A percentile compares a stretch with the other conserved stretches of the same genome.
Conservation (phyloP, 2,329 filamentous ascomycete genomes). For the Diaporthe sp. region DNA sequence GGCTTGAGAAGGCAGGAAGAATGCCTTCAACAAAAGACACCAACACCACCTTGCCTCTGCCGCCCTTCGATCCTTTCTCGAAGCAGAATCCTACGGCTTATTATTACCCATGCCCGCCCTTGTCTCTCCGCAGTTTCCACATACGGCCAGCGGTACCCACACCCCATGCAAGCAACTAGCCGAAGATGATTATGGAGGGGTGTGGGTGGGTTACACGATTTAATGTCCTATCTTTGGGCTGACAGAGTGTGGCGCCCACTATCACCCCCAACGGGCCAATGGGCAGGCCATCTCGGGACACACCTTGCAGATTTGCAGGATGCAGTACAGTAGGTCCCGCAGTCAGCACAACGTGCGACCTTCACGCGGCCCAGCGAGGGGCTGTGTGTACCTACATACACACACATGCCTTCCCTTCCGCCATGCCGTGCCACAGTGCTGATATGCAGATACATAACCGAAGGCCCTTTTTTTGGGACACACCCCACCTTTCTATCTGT, state of each 20-base stretch:
- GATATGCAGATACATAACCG: conserved; percentile 9
- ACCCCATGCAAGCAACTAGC: conserved; percentile 13
- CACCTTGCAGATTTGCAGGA: conserved; percentile 20
- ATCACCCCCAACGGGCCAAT: conserved; percentile 17
- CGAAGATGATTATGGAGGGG: background rate
- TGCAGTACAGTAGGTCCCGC: conserved; percentile 35
- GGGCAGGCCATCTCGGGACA: background rate
- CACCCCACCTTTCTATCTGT: background rate
- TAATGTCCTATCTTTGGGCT: conserved; percentile 26
- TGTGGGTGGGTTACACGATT: conserved; percentile 10
- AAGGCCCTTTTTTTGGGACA: conserved; percentile 3
- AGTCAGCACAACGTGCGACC: conserved; percentile 36
- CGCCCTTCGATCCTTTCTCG: conserved; percentile 24
- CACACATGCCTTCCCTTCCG: background rate
- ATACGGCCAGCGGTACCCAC: background rate
- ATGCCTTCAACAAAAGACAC: background rate
- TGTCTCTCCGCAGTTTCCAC: conserved; percentile 20
- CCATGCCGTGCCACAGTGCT: conserved; percentile 8
- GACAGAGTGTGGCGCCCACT: conserved; percentile 14
- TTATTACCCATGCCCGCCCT: background rate
- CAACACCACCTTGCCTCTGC: conserved; percentile 10
- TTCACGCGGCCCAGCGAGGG: background rate
- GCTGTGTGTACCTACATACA: conserved; percentile 10
- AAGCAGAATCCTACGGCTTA: conserved; percentile 32
- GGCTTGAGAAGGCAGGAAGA: background rate